Percentiles rank a stretch among this genome's conserved stretches.
These are phyloP conservation scores for Torulaspora microellipsoides DNA, from an alignment of 805 yeast species.

Conservation along the genomic window DNA sequence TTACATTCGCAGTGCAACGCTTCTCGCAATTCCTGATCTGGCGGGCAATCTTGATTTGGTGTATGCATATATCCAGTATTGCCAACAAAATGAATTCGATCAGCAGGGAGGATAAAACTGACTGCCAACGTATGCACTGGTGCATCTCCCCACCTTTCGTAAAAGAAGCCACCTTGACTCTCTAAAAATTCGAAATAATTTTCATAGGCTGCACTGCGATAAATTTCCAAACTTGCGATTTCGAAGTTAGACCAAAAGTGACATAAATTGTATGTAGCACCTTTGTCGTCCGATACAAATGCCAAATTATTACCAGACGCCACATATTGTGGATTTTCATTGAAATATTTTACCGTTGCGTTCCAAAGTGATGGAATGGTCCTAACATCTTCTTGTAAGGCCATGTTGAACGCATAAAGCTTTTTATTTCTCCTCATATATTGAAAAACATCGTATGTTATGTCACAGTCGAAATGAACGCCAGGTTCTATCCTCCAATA, in stretches of 20 bases:
- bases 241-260: conserved; percentile 95
- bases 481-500: conserved; percentile 97
- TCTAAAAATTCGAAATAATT: conserved; percentile 68
- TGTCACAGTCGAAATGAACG: conserved; percentile 82
- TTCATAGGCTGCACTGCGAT: conserved; percentile 59
- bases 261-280: conserved; percentile 68
- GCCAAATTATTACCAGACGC: conserved; percentile 60
- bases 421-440: conserved; percentile 70
- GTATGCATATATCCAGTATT: conserved; percentile 89
- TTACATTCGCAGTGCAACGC: conserved; percentile 57
- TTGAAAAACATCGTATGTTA: conserved; percentile 85
- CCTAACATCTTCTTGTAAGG: conserved; percentile 69
- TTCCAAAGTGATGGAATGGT: conserved; percentile 81
- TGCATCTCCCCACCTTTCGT: conserved; percentile 97
- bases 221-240: conserved; percentile 76
- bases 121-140: conserved; percentile 87
- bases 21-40: conserved; percentile 35
- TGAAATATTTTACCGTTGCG: conserved; percentile 60
- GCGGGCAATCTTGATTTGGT: conserved; percentile 78
- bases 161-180: conserved; percentile 71
- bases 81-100: conserved; percentile 81
- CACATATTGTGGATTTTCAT: conserved; percentile 35
- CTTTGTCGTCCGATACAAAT: conserved; percentile 50
- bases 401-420: conserved; percentile 79
- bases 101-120: conserved; percentile 62